Conservation (phyloP, 2,329 filamentous ascomycete genomes). For the Colletotrichum neosansevieriae region DNA sequence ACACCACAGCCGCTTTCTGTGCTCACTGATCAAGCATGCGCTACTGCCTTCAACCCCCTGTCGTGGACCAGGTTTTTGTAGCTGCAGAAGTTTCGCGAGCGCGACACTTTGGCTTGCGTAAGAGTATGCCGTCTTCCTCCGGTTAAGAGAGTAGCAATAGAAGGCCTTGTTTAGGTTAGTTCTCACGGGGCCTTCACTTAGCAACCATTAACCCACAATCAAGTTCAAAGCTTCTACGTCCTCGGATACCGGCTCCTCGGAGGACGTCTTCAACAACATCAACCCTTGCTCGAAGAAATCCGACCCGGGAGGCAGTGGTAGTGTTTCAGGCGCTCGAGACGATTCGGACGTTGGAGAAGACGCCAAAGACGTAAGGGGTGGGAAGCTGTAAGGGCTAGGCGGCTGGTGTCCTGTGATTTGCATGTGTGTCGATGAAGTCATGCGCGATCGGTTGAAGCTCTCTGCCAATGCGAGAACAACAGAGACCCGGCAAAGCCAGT, state of each 20-base stretch:
- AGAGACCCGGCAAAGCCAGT: conserved; percentile 41
- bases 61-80: conserved; percentile 13
- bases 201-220: background rate
- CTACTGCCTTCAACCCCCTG: background rate
- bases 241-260: conserved; percentile 34
- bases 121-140: conserved; percentile 36
- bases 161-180: conserved; percentile 2
- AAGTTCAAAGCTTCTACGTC: conserved; percentile 32
- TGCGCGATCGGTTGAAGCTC: conserved; percentile 34
- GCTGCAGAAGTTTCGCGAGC: conserved; percentile 31
- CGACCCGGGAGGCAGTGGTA: conserved; percentile 32
- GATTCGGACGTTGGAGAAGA: background rate
- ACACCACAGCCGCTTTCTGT: conserved; percentile 37
- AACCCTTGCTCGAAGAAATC: conserved; percentile 40
- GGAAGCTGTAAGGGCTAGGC: background rate
- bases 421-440: background rate
- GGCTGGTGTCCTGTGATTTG: background rate
- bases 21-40: conserved; percentile 21
- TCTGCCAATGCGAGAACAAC: conserved; percentile 41
- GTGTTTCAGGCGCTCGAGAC: background rate
- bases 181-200: background rate
- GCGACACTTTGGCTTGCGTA: conserved; percentile 38
- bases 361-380: background rate
- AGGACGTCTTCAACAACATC: conserved; percentile 33
- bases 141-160: conserved; percentile 40